Percentiles rank a stretch among this genome's conserved stretches.
Evolutionary conservation across 495 filamentous ascomycete species (phyloP).

Genomic region (Neurospora cerealis): DNA sequence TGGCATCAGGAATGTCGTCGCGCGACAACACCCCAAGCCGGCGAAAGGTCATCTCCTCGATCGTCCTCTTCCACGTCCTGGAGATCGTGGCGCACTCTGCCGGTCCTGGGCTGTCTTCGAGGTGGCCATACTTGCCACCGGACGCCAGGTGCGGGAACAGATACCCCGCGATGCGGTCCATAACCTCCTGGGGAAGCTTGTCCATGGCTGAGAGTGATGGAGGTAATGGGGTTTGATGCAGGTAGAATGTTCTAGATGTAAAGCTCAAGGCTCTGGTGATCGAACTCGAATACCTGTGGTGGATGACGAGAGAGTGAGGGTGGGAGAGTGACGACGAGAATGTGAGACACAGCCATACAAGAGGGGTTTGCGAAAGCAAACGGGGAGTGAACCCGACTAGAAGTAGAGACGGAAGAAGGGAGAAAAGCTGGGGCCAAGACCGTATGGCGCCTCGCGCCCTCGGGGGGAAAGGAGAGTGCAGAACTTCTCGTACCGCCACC

Average conservation of each 20-base stretch:
- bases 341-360: background rate
- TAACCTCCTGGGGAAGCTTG: background rate
- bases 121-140: background rate
- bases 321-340: background rate
- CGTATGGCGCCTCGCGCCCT: background rate
- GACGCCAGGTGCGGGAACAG: background rate
- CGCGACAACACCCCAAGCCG: background rate
- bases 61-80: background rate
- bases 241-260: background rate
- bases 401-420: background rate
- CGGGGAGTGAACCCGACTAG: background rate
- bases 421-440: background rate
- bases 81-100: background rate
- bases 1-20: background rate
- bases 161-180: background rate
- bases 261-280: background rate
- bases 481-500: background rate
- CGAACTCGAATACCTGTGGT: background rate
- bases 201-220: background rate
- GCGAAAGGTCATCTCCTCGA: background rate
- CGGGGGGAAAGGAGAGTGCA: background rate
- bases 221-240: background rate
- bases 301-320: background rate
- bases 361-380: background rate
- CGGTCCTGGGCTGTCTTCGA: background rate